Base-by-base conservation (phyloP, 148 eudicot genomes). In the Persicaria tinctoria region DNA sequence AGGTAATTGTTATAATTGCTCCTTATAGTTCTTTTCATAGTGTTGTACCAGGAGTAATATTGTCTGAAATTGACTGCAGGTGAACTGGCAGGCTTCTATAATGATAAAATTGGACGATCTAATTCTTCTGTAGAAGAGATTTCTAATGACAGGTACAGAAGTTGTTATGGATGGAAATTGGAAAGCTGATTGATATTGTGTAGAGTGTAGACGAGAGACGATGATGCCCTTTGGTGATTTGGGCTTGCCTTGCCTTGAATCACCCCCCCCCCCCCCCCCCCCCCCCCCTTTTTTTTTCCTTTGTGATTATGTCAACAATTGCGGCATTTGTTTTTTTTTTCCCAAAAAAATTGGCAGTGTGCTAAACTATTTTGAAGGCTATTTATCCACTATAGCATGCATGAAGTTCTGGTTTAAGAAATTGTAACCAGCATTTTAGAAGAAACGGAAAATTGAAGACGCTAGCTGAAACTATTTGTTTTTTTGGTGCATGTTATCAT, bases 131-230 rank as follows among this genome's bases (percentile, higher is more conserved):
- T 77, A 46, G 93, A 85, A 77, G 87, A 84, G 62, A 49, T 76
- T 78, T 74, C 86, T 20, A 80, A 80, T 82, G 89, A 91, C 41
- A 81, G 96, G 93, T 90, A 83, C 47, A 8, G 51, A 10, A 45
- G 71, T 68, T n/a, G 32, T 11, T 60, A 17, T 60, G 8, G 7
- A 11, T 68, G 71, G n/a, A 68, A 16, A 3, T 16, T 46, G n/a
- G 18, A 16, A 13, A 53, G 11, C 3, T 16, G n/a, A 68, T 60
- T 17, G 10, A 16, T 41, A 68, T 64, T 23, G 46, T 68, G 71
- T 45, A 68, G 51, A 38, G 46, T 68, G 71, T 45, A 68, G 51
- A 38, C 13, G 73, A 70, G 27, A 17, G 23, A 45, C 18, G 23
- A 68, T 68, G 71, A 6, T 18, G 32, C 54, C 73, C 55, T 71